Percentiles rank a stretch among this genome's conserved stretches.
Evolutionary conservation across 768 basidiomycete species (phyloP).

Genomic region (Boletus coccyginus): DNA sequence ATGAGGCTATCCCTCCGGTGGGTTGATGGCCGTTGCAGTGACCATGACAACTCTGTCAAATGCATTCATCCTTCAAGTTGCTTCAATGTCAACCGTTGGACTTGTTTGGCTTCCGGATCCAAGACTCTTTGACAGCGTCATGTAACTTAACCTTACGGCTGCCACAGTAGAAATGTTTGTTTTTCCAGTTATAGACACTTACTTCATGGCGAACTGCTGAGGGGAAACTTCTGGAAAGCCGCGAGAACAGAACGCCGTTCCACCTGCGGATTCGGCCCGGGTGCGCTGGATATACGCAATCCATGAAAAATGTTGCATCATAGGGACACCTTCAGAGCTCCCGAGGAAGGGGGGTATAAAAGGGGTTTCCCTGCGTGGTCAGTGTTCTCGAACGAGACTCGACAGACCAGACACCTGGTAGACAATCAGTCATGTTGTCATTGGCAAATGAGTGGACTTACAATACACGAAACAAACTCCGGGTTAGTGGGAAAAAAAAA

Average conservation of each 20-base stretch:
- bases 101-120: background rate
- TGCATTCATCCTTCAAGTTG: background rate
- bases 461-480: background rate
- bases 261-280: slow-evolving; percentile 4
- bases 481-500: background rate
- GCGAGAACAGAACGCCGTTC: slow-evolving; percentile 7
- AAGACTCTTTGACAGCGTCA: background rate
- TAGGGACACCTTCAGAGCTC: background rate
- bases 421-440: background rate
- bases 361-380: background rate
- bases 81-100: background rate
- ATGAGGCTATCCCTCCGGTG: background rate
- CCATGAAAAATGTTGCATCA: background rate
- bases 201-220: background rate
- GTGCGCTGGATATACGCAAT: background rate
- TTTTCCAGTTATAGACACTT: background rate
- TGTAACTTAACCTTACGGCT: background rate
- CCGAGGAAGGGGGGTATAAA: background rate
- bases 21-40: background rate
- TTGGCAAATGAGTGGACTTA: background rate
- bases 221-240: background rate
- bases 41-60: background rate
- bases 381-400: background rate
- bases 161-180: background rate
- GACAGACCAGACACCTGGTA: background rate